Percentiles rank a stretch among this genome's conserved stretches.
phyloP scores from a whole-genome alignment of 2,329 filamentous ascomycete species.

The Fusarium liriodendri region DNA sequence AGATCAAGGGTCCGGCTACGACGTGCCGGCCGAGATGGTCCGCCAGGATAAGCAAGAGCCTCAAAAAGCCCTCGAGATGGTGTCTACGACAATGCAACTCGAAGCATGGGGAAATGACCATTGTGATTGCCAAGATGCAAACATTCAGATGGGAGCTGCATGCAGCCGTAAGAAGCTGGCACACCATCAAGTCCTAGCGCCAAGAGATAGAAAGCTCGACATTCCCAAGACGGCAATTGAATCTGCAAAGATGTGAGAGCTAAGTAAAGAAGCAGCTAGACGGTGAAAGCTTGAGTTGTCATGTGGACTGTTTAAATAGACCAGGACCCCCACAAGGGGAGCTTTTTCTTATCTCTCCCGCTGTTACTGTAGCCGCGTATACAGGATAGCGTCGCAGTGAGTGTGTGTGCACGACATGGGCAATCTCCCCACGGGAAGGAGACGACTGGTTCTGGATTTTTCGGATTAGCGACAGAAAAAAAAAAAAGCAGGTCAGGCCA shows the following conservation, averaged over 20 bases:
- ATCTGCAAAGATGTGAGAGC: neutral
- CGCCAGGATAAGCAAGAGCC: neutral
- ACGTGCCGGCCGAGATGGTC: neutral
- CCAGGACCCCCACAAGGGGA: neutral
- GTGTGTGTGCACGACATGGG: conserved; percentile 18
- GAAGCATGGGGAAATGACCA: neutral
- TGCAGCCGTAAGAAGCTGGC: neutral
- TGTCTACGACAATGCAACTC: neutral
- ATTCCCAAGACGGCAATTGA: neutral
- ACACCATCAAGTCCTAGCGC: neutral
- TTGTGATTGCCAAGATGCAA: neutral
- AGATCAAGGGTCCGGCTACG: neutral
- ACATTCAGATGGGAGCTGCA: neutral
- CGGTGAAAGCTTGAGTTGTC: neutral
- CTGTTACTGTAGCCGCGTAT: no score
- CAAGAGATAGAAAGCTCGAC: neutral
- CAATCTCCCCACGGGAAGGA: conserved; percentile 5
- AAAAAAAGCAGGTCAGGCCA: conserved; percentile 2
- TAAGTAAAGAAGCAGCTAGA: neutral
- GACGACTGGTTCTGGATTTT: conserved; percentile 1
- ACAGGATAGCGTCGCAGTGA: neutral
- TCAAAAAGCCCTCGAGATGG: neutral
- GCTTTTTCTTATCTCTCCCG: neutral
- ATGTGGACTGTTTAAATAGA: neutral
- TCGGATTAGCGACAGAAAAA: neutral